A percentile compares a stretch with the other conserved stretches of the same genome.
These are phyloP conservation scores for Penicillium waksmanii DNA, from an alignment of 495 filamentous ascomycete species.

Conservation along the genomic window DNA sequence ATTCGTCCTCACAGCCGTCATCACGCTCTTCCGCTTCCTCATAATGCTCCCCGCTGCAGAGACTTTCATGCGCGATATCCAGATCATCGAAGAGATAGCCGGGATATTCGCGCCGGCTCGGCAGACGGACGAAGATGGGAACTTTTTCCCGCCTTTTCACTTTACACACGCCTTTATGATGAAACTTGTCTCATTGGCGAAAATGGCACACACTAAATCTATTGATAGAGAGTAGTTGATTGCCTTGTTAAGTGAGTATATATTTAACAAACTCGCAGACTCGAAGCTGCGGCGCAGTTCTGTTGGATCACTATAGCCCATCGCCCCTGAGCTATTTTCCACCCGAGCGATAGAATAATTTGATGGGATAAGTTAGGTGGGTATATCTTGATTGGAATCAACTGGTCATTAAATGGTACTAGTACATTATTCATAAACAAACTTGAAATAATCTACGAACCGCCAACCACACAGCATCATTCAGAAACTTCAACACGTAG, in stretches of 20 bases:
- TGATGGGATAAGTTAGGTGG: no score
- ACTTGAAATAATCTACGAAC: no score
- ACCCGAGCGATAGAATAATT: neutral
- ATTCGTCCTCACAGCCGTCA: slow-evolving; percentile 26
- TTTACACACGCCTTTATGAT: slow-evolving; percentile 22
- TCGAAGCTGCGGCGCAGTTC: neutral
- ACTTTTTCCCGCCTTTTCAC: slow-evolving; percentile 27
- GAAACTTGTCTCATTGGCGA: slow-evolving; percentile 19
- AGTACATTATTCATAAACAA: neutral
- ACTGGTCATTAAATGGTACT: slow-evolving; percentile 4
- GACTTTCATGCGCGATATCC: slow-evolving; percentile 21
- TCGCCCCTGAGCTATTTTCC: no score
- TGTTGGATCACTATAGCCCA: neutral
- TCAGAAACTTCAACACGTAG: no score
- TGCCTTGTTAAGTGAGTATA: neutral
- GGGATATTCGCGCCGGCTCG: slow-evolving; percentile 13
- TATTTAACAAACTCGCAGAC: slow-evolving; percentile 7
- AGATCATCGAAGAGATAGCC: slow-evolving; percentile 20
- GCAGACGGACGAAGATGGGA: slow-evolving; percentile 6
- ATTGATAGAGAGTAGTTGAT: neutral
- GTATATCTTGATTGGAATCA: neutral
- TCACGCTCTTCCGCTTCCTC: slow-evolving; percentile 29
- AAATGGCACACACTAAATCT: slow-evolving; percentile 7
- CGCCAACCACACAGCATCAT: no score
- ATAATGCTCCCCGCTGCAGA: slow-evolving; percentile 18